Base-by-base conservation (phyloP, 352 stramenopile species). In the Globisporangium radiosum region DNA sequence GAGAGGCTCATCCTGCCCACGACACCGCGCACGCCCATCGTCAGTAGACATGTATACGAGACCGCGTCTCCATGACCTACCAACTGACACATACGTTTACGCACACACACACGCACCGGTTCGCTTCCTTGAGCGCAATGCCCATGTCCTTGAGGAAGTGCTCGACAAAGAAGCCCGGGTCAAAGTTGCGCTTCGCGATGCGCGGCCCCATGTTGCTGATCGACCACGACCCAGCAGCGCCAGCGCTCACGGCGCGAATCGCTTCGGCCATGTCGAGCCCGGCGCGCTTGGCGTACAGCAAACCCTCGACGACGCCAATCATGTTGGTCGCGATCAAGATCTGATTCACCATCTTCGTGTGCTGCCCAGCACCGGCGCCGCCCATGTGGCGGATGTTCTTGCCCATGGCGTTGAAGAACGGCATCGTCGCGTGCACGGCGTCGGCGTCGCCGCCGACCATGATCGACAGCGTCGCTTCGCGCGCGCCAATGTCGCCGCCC, bases 331-430 rank as follows among this genome's bases (percentile, higher is more conserved):
- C 78, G 56, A 94, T 94, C 66, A 93, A 59, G 62, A 94, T 90
- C 62, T 97, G 89, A 68, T 97, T 97, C 57, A 97, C 87, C 85
- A 96, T 95, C 75, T 97, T 97, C 15, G 88, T 95, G 63, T 95
- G 82, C 60, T 96, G 87, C 0, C 89, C 89, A 40, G 84, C 75
- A 4, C 88, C 90, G 15, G 87, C 59, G 10, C 73, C 72, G 36
- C 90, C 90, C 82, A 96, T 96, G 69, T 96, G 85, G 9, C 83
- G 79, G 57, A 97, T 75, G 44, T 93, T 96, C 62, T 93, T 95
- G 62, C 88, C 87, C 75, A 97, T 88, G 44, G 94, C 70, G 50
- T 85, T 87, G 58, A 97, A 87, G 54, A 96, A 82, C 14, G 88
- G 88, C 75, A 92, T 89, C 39, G 88, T 75, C 1, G 69, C 67